Evolutionary conservation across 192 early-diverging fungal species (phyloP).

Genomic region (Lunasporangiospora selenospora): DNA sequence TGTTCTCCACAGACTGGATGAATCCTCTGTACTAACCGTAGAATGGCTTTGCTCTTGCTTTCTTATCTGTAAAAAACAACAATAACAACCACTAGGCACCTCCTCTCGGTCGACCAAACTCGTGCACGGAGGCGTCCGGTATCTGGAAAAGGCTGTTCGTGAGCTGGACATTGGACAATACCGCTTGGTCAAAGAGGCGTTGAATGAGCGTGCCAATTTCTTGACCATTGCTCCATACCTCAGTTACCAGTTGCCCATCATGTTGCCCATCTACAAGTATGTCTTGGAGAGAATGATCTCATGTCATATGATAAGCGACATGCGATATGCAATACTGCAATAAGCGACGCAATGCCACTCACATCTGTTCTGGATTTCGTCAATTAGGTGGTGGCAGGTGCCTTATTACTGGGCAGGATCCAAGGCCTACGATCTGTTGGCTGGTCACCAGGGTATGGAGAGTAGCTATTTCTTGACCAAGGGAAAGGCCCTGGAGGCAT

Average conservation of each 20-base stretch:
- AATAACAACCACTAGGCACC: too few relatives aligned
- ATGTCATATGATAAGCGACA: not conserved
- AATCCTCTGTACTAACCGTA: too few relatives aligned
- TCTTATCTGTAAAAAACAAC: slow-evolving; percentile 3
- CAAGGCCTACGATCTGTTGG: slow-evolving; percentile 92
- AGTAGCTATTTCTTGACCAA: slow-evolving; percentile 86
- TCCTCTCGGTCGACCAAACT: slow-evolving; percentile 93
- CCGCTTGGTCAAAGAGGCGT: slow-evolving; percentile 93
- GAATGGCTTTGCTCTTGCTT: not conserved
- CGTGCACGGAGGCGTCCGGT: slow-evolving; percentile 97
- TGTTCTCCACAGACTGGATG: slow-evolving; percentile 15
- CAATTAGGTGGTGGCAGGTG: slow-evolving; percentile 89
- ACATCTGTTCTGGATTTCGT: slow-evolving; percentile 1
- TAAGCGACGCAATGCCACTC: not conserved
- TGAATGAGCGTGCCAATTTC: slow-evolving; percentile 94
- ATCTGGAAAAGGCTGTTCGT: slow-evolving; percentile 95
- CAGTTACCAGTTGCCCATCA: slow-evolving; percentile 90
- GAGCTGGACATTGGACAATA: slow-evolving; percentile 97
- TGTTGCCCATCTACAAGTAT: slow-evolving; percentile 92
- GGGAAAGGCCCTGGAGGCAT: slow-evolving; percentile 88
- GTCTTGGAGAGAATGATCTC: too few relatives aligned
- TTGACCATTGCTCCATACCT: slow-evolving; percentile 97
- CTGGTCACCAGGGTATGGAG: slow-evolving; percentile 83
- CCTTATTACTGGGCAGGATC: slow-evolving; percentile 96
- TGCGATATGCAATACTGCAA: not conserved